Conservation (phyloP, 2,329 filamentous ascomycete genomes). For the Talaromyces atroroseus region DNA sequence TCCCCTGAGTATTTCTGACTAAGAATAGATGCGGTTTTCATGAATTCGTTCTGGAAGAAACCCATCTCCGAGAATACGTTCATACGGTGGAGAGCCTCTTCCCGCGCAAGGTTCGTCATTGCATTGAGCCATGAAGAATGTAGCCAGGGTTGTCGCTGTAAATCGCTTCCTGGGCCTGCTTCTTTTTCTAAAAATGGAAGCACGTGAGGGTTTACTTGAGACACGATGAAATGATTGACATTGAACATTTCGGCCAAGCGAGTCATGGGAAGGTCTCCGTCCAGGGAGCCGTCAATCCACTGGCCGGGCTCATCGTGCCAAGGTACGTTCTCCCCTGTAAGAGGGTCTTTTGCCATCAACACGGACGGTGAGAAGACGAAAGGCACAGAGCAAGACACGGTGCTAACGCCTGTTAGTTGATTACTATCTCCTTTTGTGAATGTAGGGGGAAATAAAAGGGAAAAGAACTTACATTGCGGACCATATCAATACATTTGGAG, state of each 20-base stretch:
- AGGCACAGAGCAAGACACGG: conserved; percentile 91
- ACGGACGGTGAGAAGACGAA: conserved; percentile 75
- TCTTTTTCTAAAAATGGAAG: conserved; percentile 78
- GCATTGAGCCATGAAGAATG: conserved; percentile 57
- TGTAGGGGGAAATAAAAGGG: background rate
- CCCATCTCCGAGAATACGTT: conserved; percentile 75
- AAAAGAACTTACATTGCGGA: conserved; percentile 66
- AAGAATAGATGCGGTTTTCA: conserved; percentile 73
- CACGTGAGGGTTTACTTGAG: conserved; percentile 92
- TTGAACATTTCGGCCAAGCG: conserved; percentile 93
- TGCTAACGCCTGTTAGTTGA: conserved; percentile 34
- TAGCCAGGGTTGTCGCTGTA: conserved; percentile 26
- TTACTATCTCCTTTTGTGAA: background rate
- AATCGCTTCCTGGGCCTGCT: conserved; percentile 42
- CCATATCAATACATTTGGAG: conserved; percentile 93
- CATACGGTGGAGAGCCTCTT: conserved; percentile 74
- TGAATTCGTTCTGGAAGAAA: conserved; percentile 70
- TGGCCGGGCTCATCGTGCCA: conserved; percentile 83
- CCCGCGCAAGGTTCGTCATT: conserved; percentile 67
- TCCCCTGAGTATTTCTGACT: conserved; percentile 91
- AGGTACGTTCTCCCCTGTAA: conserved; percentile 67
- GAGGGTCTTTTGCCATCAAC: conserved; percentile 76
- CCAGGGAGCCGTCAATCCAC: conserved; percentile 93
- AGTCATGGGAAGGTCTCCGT: conserved; percentile 89
- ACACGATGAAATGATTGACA: conserved; percentile 96